phyloP scores from a whole-genome alignment of 768 basidiomycete genomes.

The Lactarius indigo region DNA sequence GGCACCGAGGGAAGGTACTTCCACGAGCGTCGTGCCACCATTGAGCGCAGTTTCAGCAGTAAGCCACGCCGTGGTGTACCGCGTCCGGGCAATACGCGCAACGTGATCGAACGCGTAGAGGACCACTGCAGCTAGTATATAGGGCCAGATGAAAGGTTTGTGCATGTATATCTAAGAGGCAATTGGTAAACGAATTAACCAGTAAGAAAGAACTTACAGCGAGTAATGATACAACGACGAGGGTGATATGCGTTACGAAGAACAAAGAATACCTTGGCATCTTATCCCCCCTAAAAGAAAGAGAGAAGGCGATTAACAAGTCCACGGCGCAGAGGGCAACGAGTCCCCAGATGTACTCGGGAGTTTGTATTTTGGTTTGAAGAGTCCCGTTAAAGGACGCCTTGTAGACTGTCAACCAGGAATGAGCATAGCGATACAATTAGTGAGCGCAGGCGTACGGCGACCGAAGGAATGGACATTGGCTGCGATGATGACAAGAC shows the following conservation, averaged over 20 bases:
- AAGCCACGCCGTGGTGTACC: slow-evolving; percentile 42
- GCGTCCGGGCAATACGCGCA: slow-evolving; percentile 44
- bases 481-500: slow-evolving; percentile 38
- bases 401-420: slow-evolving; percentile 4
- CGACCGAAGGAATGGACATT: slow-evolving; percentile 44
- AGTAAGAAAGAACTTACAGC: slow-evolving; percentile 25
- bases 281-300: slow-evolving; percentile 39
- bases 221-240: slow-evolving; percentile 40
- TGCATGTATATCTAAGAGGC: slow-evolving; percentile 26
- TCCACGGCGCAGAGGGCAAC: slow-evolving; percentile 36
- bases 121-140: slow-evolving; percentile 38
- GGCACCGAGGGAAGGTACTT: slow-evolving; percentile 41
- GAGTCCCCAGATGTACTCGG: slow-evolving; percentile 29
- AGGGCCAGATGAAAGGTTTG: slow-evolving; percentile 34
- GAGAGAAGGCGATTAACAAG: slow-evolving; percentile 39
- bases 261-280: slow-evolving; percentile 42
- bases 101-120: slow-evolving; percentile 47
- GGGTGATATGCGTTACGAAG: slow-evolving; percentile 38
- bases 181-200: not conserved
- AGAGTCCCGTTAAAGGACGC: slow-evolving; percentile 3
- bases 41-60: slow-evolving; percentile 42
- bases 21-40: slow-evolving; percentile 42
- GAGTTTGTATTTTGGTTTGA: not conserved
- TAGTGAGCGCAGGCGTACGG: slow-evolving; percentile 30
- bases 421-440: not conserved